Base-by-base conservation (phyloP, 2,329 filamentous ascomycete species). In the Alternaria arborescens region DNA sequence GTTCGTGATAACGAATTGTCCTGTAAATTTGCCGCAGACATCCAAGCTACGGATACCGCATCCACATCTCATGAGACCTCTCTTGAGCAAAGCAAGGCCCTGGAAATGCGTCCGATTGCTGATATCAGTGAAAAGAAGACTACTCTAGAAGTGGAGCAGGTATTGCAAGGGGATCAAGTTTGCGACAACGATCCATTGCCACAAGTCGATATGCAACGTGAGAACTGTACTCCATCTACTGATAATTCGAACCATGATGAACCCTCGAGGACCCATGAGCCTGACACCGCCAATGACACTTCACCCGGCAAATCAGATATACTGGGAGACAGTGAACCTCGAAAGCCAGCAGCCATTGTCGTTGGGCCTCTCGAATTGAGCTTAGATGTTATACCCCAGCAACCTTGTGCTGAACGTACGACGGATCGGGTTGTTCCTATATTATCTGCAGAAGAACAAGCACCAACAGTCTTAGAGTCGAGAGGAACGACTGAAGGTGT, bases 1-100 rank as follows among this genome's bases (percentile, higher is more conserved):
- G 24, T 60, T 48, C 12, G 48, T 48, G 43, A 50, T 8, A 10
- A 46, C 32, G 55, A 38, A 30, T 14, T 24, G 38, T 24, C 38
- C 14, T 51, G 26, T 26, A 26, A 20, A 16, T 28, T 11, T 2
- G 30, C 38, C 14, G 44, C 44, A 50, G 20, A 36, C 10, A 50
- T 24, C 0, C 30, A 24, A 16, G 46, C 32, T 50, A 10, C 20
- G 36, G 46, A 50, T 38, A 30, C 5, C 46, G 14, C 16, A 14
- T 1, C 22, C 14, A 8, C 14, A 32, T 32, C 44, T 18, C 51
- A 34, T 4, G 8, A 54, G 3, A 16, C 32, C 10, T 24, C 30
- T 4, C 20, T 26, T 36, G 34, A 42, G 36, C 22, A 11, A n/a
- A 28, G 12, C 20, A 18, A 6, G n/a, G 6, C 18, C 16, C 18